Percentiles rank a stretch among this genome's conserved stretches.
Conservation (phyloP, 768 basidiomycete species). For the Wakefieldia striispora region DNA sequence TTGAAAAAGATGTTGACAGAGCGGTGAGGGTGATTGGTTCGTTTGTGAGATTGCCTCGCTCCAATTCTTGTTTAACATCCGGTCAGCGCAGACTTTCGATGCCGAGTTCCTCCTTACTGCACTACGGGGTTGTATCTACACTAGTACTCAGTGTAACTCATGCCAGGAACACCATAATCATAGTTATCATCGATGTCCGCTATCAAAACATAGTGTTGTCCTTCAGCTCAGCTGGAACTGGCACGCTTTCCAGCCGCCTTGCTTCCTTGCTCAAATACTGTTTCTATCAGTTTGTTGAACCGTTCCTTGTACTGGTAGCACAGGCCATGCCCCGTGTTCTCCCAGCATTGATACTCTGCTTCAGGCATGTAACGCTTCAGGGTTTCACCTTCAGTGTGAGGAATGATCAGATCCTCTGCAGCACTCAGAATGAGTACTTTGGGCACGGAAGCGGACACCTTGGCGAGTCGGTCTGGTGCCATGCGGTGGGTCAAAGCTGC, state of each 20-base stretch:
- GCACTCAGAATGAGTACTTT: conserved; percentile 70
- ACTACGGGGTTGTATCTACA: too few species aligned
- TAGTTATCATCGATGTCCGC: neutral
- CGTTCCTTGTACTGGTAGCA: conserved; percentile 45
- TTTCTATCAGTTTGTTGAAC: conserved; percentile 59
- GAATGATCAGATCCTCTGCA: conserved; percentile 60
- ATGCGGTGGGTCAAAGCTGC: conserved; percentile 67
- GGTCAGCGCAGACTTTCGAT: neutral
- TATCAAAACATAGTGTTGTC: neutral
- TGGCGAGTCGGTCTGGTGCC: conserved; percentile 42
- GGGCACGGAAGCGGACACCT: conserved; percentile 54
- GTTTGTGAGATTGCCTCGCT: conserved; percentile 4
- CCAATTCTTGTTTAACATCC: neutral
- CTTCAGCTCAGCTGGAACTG: neutral
- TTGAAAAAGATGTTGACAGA: conserved; percentile 42
- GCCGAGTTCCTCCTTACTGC: too few species aligned
- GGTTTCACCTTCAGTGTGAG: conserved; percentile 46
- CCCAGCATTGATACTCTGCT: conserved; percentile 57
- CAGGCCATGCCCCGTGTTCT: conserved; percentile 63
- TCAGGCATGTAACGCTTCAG: conserved; percentile 58
- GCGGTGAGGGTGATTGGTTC: conserved; percentile 13
- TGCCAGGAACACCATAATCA: neutral
- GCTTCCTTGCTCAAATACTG: conserved; percentile 51
- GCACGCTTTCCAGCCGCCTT: neutral
- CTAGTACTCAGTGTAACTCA: neutral